These are phyloP conservation scores for Cyathus pygmaeus DNA, from an alignment of 1,284 basidiomycete genomes.

Conservation along the genomic window DNA sequence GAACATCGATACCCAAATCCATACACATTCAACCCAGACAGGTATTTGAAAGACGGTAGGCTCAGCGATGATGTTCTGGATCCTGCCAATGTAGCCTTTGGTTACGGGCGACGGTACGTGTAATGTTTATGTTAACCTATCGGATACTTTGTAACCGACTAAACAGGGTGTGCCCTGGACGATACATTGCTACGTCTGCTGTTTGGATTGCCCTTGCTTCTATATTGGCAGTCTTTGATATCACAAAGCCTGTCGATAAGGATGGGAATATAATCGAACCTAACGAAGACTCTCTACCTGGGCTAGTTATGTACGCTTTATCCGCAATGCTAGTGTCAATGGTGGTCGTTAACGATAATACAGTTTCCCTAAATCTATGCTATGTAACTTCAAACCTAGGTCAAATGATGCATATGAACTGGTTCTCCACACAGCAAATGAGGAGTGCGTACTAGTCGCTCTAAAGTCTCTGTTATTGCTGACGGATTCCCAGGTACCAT, in stretches of 20 bases:
- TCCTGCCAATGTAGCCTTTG: conserved; percentile 41
- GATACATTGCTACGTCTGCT: conserved; percentile 46
- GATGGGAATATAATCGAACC: no score
- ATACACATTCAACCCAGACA: conserved; percentile 48
- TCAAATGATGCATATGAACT: conserved; percentile 16
- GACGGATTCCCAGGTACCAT: no score
- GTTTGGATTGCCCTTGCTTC: conserved; percentile 52
- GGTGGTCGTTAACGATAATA: not conserved
- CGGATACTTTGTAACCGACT: not conserved
- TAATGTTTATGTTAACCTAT: not conserved
- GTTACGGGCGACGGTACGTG: conserved; percentile 48
- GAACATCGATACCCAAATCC: conserved; percentile 47
- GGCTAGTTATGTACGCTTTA: conserved; percentile 48
- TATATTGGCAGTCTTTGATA: conserved; percentile 48
- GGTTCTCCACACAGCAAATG: conserved; percentile 1
- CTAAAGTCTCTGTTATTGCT: no score
- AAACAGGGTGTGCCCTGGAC: conserved; percentile 50
- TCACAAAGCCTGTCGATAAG: conserved; percentile 41
- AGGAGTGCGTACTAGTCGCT: not conserved
- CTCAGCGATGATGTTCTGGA: conserved; percentile 37
- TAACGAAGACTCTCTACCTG: no score
- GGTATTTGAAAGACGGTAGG: conserved; percentile 42
- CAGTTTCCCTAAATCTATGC: conserved; percentile 42
- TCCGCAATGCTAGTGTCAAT: not conserved
- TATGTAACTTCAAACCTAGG: conserved; percentile 40